Evolutionary conservation across 345 rosid genomes (phyloP), one percentile per base, ranked within the genome.

Genomic region (Salix udensis): DNA sequence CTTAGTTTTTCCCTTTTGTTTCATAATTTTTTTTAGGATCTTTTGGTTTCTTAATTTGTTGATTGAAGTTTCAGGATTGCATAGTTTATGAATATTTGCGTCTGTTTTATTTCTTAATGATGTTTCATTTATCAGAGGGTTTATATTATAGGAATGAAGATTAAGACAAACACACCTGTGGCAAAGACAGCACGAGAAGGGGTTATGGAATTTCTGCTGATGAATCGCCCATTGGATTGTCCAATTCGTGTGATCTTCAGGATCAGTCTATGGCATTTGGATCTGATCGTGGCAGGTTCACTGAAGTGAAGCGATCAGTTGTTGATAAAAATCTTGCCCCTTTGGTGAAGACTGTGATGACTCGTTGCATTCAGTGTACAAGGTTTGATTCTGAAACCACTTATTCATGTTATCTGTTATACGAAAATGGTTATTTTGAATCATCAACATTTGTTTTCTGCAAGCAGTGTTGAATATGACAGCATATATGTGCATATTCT

Each of bases 251-350:
- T 81, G 99, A 96, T 87, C 97, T 96, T 72, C 99, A 96, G 79
- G 99, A 96, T 84, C 99, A 96, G 83, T 94, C 97, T 65, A 96
- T 96, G 99, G 99, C 99, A 69, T 96, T 96, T 81, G 99, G 99
- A 60, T 91, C 99, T 67, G 98, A 96, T 70, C 94, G 98, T 65
- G 98, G 98, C 68, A 89, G 99, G 75, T 96, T 96, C 83, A 92
- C 97, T 68, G 99, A 96, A 78, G 84, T 92, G 88, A 96, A 96
- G 85, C 90, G 97, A 83, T 94, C 99, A 21, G 99, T 96, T 15
- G 99, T 96, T 28, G 99, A 96, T 79, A 96, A 96, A 87, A 96
- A 96, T 73, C 97, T 96, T 44, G 99, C 98, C 70, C 99, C 99
- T 69, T 84, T 96, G 83, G 99, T 96, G 65, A 96, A 96, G 92